Conservation (phyloP, 305 asterid genomes). For the Solanum hybrid region DNA sequence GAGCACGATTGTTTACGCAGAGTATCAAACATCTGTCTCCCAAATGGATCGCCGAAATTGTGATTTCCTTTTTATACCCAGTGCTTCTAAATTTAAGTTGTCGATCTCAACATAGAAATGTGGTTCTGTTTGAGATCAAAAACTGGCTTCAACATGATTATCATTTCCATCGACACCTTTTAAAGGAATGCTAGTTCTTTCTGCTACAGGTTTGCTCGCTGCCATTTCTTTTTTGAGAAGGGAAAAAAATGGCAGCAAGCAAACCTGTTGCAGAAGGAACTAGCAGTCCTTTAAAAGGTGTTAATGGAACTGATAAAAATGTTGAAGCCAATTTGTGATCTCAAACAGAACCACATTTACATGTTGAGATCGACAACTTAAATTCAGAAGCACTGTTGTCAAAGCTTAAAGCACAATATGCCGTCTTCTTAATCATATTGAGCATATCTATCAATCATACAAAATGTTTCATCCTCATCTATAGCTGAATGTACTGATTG, state of each 20-base stretch:
- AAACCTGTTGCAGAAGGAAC: too few species aligned
- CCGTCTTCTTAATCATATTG: not conserved
- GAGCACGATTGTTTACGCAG: not conserved
- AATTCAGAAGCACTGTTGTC: not conserved
- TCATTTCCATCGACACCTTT: not conserved
- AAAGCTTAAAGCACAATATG: not conserved
- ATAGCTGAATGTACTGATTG: not conserved
- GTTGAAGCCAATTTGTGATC: not conserved
- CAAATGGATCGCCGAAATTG: not conserved
- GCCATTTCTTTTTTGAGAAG: conserved; percentile 1
- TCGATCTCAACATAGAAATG: not conserved
- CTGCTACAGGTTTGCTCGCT: not conserved
- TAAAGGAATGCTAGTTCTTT: not conserved
- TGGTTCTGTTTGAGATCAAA: not conserved
- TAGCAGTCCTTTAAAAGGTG: not conserved
- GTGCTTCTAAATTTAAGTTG: not conserved
- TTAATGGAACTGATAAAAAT: not conserved
- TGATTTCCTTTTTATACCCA: not conserved
- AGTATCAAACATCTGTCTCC: not conserved
- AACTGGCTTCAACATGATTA: not conserved
- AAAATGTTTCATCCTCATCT: not conserved
- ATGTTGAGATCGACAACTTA: not conserved
- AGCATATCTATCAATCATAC: conserved; percentile 1
- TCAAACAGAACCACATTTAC: not conserved
- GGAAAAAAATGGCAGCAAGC: too few species aligned